A percentile compares a stretch with the other conserved stretches of the same genome.
These are phyloP conservation scores for Cryptosporidium sp. DNA, from an alignment of 169 alveolate genomes.

Conservation along the genomic window DNA sequence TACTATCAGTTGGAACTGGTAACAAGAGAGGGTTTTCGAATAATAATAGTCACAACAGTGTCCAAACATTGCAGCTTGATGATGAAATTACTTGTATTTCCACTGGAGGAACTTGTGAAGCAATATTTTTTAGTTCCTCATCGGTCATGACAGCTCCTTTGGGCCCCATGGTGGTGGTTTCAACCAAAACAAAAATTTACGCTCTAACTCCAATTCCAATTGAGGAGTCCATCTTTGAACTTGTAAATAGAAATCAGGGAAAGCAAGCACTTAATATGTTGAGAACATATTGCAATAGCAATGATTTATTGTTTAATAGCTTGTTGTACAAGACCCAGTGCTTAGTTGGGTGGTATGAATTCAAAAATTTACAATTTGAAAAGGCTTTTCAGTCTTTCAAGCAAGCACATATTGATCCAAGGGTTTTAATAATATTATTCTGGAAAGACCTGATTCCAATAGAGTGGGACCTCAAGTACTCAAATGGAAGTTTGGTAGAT, in stretches of 20 bases:
- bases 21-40: constrained; percentile 13
- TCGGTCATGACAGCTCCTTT: constrained; percentile 17
- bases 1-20: not conserved
- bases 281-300: constrained; percentile 44
- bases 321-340: constrained; percentile 46
- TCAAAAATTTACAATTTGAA: constrained; percentile 48
- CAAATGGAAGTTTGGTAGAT: not conserved
- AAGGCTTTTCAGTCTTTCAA: constrained; percentile 54
- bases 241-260: constrained; percentile 57
- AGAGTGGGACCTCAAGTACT: not conserved
- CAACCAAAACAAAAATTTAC: constrained; percentile 55
- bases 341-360: constrained; percentile 61
- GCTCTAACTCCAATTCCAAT: constrained; percentile 54
- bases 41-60: not conserved
- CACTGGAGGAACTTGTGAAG: constrained; percentile 44
- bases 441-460: constrained; percentile 57
- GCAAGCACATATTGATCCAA: constrained; percentile 72
- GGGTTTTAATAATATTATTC: constrained; percentile 43
- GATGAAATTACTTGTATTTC: constrained; percentile 67
- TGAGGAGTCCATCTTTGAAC: constrained; percentile 53
- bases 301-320: constrained; percentile 39
- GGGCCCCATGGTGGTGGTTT: constrained; percentile 52
- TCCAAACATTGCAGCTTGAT: constrained; percentile 65
- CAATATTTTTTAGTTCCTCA: constrained; percentile 8
- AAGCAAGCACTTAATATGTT: constrained; percentile 58